Conservation (phyloP, 2,329 filamentous ascomycete species). For the Fonsecaea monophora region DNA sequence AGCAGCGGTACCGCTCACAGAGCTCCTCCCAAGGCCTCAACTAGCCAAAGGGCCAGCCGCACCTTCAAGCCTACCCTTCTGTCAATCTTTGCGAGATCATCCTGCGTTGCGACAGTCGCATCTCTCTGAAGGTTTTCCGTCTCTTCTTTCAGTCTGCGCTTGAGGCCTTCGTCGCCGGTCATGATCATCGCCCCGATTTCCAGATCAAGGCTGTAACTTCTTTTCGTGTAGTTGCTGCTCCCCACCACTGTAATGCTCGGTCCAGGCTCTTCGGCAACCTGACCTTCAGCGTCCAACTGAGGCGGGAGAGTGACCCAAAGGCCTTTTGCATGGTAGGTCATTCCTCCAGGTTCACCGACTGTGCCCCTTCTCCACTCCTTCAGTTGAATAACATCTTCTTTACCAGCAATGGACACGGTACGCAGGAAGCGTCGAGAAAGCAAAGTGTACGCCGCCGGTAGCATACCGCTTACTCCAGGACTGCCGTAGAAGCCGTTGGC, state of each 20-base stretch:
- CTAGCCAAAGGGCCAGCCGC: slow-evolving; percentile 90
- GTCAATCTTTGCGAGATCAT: slow-evolving; percentile 81
- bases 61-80: slow-evolving; percentile 85
- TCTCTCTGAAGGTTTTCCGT: slow-evolving; percentile 79
- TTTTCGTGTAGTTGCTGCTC: slow-evolving; percentile 93
- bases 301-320: slow-evolving; percentile 46
- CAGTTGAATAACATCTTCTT: slow-evolving; percentile 68
- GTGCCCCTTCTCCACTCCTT: slow-evolving; percentile 88
- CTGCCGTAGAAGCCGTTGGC: slow-evolving; percentile 96
- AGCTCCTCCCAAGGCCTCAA: slow-evolving; percentile 83
- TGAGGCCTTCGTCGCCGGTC: slow-evolving; percentile 75
- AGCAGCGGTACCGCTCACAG: slow-evolving; percentile 57
- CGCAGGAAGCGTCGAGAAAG: slow-evolving; percentile 82
- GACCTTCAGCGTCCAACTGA: slow-evolving; percentile 23
- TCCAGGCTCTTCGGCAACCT: slow-evolving; percentile 57
- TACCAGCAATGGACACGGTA: slow-evolving; percentile 60
- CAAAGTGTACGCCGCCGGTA: slow-evolving; percentile 90
- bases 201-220: slow-evolving; percentile 89
- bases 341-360: slow-evolving; percentile 79
- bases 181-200: slow-evolving; percentile 88
- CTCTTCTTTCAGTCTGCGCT: slow-evolving; percentile 76
- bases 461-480: slow-evolving; percentile 83
- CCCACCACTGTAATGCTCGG: slow-evolving; percentile 85
- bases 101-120: slow-evolving; percentile 70
- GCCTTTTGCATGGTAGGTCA: slow-evolving; percentile 98